Base-by-base conservation (phyloP, 192 early-diverging fungal species). In the Globomyces pollinis-pini region DNA sequence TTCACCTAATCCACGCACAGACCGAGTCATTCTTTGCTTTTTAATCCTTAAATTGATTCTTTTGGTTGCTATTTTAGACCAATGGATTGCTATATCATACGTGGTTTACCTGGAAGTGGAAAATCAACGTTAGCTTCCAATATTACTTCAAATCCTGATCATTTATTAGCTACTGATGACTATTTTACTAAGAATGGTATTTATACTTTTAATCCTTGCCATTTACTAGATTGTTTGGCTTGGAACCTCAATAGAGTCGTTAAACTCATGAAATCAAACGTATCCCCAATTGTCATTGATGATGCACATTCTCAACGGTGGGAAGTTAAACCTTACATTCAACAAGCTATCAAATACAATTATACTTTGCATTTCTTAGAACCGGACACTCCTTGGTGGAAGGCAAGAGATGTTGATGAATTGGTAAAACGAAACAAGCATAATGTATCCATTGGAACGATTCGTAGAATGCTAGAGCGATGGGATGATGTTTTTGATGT, bases 111-210 rank as follows among this genome's bases (percentile, higher is more conserved):
- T 0, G 75, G 78, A 44, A 64, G 63, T 5, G 78, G 78, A 39
- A 80, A 80, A 60, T 73, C 70, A 0, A 66, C 72, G 1, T 59
- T 77, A 28, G 77, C 68, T 6, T 20, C 35, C 16, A 28, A 18
- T 4, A 68, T 28, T 0, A n/a, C 28, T 2, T 11, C 4, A 26
- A 3, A 26, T 5, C 13, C 60, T 32, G 26, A 23, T 3, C 12
- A 57, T 50, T 53, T 75, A 13, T 56, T 77, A 1, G 66, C 73
- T 9, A 80, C 75, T 18, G 78, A 80, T 66, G 72, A 78, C 60
- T 78, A 63, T 53, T 77, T 75, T 39, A 16, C 11, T 6, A 29
- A 31, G 20, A 38, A 45, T 50, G 63, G 55, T 16, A n/a, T n/a
- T n/a, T 80, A 80, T 59, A 33, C 28, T 15, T 78, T 72, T 55